Evolutionary conservation across 495 filamentous ascomycete genomes (phyloP), one percentile per base, ranked within the genome.

Genomic region (Parathielavia hyrcaniae): DNA sequence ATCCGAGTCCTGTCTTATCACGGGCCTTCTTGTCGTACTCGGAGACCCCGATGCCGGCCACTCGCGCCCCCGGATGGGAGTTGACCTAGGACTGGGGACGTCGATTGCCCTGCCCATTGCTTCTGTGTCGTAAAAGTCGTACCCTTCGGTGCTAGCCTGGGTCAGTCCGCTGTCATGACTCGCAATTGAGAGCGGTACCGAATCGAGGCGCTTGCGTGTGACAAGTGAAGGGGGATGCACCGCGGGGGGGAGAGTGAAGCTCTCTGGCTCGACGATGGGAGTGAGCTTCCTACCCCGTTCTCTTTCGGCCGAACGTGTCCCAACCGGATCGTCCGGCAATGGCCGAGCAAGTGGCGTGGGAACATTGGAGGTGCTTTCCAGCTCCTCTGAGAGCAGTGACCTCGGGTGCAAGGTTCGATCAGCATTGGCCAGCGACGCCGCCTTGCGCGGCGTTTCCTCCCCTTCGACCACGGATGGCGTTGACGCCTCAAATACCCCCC

Each of bases 331-430:
- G 52, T 83, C 83, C 4, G 78, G 74, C 39, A 87, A 71, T 6
- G 89, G 88, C 23, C 83, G 79, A 6, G 83, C 89, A 43, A 92
- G 75, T 1, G 90, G 90, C 0, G 90, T 95, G 13, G 86, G 80
- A 65, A 89, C 81, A 57, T 87, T 90, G 1, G 89, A 93, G 40
- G 83, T 84, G 68, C 81, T 87, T 50, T 89, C 86, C 14, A 79
- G 70, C 55, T 88, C 85, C 39, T 79, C 75, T 0, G 73, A 59
- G 0, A 78, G 70, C 1, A 76, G 62, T 2, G 74, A 75, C 54
- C 66, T 70, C 20, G 62, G 63, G 5, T 67, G 45, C 43, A 61
- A 44, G 19, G 67, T 20, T 47, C 64, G 64, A 56, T 69, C 62
- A 57, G 62, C 35, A 57, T 65, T 62, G 0, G 62, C 53, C 32